phyloP scores from a whole-genome alignment of 2,329 filamentous ascomycete species.

The Cladophialophora psammophila region DNA sequence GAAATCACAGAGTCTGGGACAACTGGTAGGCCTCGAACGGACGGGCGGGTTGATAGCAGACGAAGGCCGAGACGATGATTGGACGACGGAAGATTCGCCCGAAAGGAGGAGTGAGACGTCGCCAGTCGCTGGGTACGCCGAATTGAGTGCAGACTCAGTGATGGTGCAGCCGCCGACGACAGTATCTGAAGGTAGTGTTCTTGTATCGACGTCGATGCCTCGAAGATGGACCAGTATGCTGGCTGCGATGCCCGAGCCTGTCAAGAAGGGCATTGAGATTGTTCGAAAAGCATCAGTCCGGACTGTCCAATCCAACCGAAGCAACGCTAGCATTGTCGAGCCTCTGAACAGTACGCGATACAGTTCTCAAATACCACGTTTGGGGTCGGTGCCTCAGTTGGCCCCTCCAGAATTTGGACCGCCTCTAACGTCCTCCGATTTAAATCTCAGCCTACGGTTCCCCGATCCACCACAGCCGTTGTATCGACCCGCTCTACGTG shows the following conservation, averaged over 20 bases:
- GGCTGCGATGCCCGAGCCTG: constrained; percentile 36
- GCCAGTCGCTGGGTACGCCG: constrained; percentile 36
- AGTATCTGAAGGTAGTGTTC: constrained; percentile 15
- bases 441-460: constrained; percentile 41
- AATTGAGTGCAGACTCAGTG: constrained; percentile 38
- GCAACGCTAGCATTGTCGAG: constrained; percentile 38
- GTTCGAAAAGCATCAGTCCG: constrained; percentile 37
- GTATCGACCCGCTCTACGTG: constrained; percentile 39
- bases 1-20: constrained; percentile 27
- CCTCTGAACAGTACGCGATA: constrained; percentile 39
- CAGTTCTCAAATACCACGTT: constrained; percentile 24
- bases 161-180: constrained; percentile 24
- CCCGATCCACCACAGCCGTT: constrained; percentile 21
- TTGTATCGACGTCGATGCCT: constrained; percentile 27
- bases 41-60: constrained; percentile 1
- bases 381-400: constrained; percentile 35
- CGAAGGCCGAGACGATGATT: constrained; percentile 22
- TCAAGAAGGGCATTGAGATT: constrained; percentile 35
- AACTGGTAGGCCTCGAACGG: background rate
- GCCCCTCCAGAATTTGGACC: constrained; percentile 38
- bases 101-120: constrained; percentile 26
- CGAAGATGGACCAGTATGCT: constrained; percentile 38
- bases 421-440: constrained; percentile 32
- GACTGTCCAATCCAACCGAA: constrained; percentile 34
- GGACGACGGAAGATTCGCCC: constrained; percentile 32